Base-by-base conservation (phyloP, 1,284 basidiomycete genomes). In the Apiotrichum gamsii region DNA sequence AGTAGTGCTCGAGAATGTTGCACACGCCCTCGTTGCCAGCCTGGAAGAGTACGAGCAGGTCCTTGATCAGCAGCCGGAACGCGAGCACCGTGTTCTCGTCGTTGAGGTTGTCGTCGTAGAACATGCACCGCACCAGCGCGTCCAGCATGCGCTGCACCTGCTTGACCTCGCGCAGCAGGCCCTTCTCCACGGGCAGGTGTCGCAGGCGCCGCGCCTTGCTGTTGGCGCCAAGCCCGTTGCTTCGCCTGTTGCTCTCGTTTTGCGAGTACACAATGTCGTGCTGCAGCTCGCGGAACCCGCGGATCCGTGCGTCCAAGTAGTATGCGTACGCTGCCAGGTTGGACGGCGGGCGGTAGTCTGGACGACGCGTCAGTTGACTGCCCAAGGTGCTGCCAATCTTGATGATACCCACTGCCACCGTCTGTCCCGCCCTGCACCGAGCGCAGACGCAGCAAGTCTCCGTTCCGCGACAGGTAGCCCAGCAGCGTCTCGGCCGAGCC, bases 1-100 rank as follows among this genome's bases (percentile, higher is more conserved):
- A 97, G 73, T 97, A 99, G 73, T 95, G 87, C 67, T 97, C 95
- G 41, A 95, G 78, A 30, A 97, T 83, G 68, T 97, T 98, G 74
- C 96, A 95, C 39, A 97, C 89, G 47, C 94, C 94, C 67, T 99
- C 94, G 62, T 99, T 99, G 51, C 90, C 86, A 3, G 90, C 91
- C 65, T 95, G 93, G 72, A 97, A 97, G 16, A 98, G 77, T 47
- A 95, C 87, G 39, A 98, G 78, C 8, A 98, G 78, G 69, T 99
- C 95, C 67, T 97, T 97, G 58, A 97, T 87, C n/a, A 95, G 78
- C 85, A 99, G 89, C 34, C 89, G 80, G 51, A 96, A 78, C 1
- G 95, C 90, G 2, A 87, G 83, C 47, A 89, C 84, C 1, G 85
- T 89, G 42, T 97, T 79, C 60, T 95, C 88, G 65, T 98, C 93